phyloP scores from a whole-genome alignment of 345 rosid genomes.

The Euclidium syriacum region DNA sequence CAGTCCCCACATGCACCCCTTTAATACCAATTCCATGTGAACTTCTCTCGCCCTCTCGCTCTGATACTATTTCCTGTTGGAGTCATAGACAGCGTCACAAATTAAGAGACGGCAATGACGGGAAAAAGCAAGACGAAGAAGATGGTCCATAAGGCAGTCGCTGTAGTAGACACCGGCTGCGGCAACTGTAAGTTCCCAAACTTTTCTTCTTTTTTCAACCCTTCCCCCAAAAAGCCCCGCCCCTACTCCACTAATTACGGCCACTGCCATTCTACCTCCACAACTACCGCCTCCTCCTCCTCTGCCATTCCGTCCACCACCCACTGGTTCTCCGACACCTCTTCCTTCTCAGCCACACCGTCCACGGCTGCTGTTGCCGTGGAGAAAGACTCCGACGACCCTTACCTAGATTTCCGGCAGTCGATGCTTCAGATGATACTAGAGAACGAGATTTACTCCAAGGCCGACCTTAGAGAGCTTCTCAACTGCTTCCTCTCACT shows the following conservation, averaged over 20 bases:
- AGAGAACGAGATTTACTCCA: conserved; percentile 78
- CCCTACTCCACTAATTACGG: conserved; percentile 10
- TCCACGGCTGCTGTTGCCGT: conserved; percentile 60
- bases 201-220: conserved; percentile 46
- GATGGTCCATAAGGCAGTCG: conserved; percentile 45
- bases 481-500: conserved; percentile 79
- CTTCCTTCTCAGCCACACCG: conserved; percentile 25
- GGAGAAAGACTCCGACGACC: conserved; percentile 95
- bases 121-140: conserved; percentile 36
- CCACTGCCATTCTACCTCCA: conserved; percentile 15
- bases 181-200: conserved; percentile 58
- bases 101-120: conserved; percentile 19
- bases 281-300: conserved; percentile 27
- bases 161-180: conserved; percentile 64
- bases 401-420: conserved; percentile 77
- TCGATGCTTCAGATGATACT: conserved; percentile 97
- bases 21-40: conserved; percentile 25
- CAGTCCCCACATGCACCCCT: conserved; percentile 31
- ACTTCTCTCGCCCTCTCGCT: not conserved
- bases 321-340: conserved; percentile 30
- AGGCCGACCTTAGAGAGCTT: conserved; percentile 75
- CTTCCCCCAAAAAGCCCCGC: conserved; percentile 31
- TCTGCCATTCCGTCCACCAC: conserved; percentile 29
- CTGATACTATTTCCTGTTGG: not conserved
- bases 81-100: conserved; percentile 2